Base-by-base conservation (phyloP, 2,329 filamentous ascomycete genomes). In the Tolypocladium ophioglossoides region DNA sequence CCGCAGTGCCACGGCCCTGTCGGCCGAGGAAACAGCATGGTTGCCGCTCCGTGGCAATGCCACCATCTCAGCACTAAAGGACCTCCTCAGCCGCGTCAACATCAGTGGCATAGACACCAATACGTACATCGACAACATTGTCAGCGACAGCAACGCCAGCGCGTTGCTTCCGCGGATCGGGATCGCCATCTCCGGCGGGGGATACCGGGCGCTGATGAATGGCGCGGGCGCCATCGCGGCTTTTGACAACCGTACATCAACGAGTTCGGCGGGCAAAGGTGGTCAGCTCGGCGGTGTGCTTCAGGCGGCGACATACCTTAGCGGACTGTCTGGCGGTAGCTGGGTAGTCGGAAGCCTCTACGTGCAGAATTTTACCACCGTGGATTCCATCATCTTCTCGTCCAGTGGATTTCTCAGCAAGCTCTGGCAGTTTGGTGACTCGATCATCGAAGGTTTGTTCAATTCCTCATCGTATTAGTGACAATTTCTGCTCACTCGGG, bases 341-440 rank as follows among this genome's bases (percentile, higher is more conserved):
- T 91, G 88, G 88, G 73, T 90, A 20, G 78, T 91, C 3, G 86
- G 87, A 2, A 87, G 84, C 34, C 74, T 91, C 1, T 89, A 81
- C 58, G 73, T 83, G 52, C 91, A 91, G 70, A 91, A 91, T 67
- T 91, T 88, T 64, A 86, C 85, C 0, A 80, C 80, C 0, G 78
- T 91, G 1, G 70, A 80, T 40, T 64, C 53, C 46, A 68, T 62
- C 57, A 65, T 54, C 61, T 62, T 9, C n/a, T 55, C 57, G 2
- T 47, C 56, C 6, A 63, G 67, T 41, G 68, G 67, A 4, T 59
- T 59, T 48, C 22, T 64, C 1, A 62, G 63, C 24, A 67, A 59
- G 1, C 57, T 72, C 4, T 72, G 70, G 70, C 65, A 70, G 50
- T 68, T 73, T 54, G 64, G 63, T 16, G 58, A 67, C 46, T 67